A percentile compares a stretch with the other conserved stretches of the same genome.
Conservation (phyloP, 2,329 filamentous ascomycete species). For the Ramularia collo-cygni region DNA sequence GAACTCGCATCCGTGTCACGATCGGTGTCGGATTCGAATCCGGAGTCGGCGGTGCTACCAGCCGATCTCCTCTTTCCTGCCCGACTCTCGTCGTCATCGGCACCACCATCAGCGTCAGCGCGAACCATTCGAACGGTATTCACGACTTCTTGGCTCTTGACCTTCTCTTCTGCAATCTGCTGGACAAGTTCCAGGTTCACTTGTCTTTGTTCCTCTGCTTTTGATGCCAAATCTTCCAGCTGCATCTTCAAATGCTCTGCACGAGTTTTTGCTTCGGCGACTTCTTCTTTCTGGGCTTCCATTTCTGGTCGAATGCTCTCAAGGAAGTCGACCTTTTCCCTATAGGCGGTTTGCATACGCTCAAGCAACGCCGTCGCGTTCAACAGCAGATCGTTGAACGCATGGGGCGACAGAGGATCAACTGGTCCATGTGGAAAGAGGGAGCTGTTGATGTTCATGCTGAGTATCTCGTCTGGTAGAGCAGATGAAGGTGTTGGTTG, state of each 20-base stretch:
- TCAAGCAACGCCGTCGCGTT: constrained; percentile 51
- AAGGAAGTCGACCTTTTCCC: constrained; percentile 44
- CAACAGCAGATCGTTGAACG: constrained; percentile 50
- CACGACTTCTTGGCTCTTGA: constrained; percentile 29
- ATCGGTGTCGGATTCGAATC: constrained; percentile 44
- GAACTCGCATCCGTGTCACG: constrained; percentile 45
- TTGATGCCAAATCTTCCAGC: constrained; percentile 53
- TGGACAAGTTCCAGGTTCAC: constrained; percentile 47
- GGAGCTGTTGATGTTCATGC: constrained; percentile 47
- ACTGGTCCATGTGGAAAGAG: constrained; percentile 48
- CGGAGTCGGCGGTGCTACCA: constrained; percentile 45
- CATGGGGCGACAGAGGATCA: constrained; percentile 45
- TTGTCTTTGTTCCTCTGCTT: constrained; percentile 49
- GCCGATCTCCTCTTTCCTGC: constrained; percentile 24
- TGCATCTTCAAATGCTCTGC: constrained; percentile 54
- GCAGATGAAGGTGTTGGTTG: constrained; percentile 8
- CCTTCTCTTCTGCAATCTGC: constrained; percentile 42
- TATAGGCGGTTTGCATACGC: constrained; percentile 52
- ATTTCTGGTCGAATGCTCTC: constrained; percentile 48
- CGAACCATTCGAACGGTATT: constrained; percentile 18
- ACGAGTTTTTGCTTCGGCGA: constrained; percentile 53
- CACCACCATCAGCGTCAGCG: constrained; percentile 12
- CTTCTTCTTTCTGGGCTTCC: constrained; percentile 53
- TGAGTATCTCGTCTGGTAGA: constrained; percentile 45
- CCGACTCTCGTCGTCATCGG: constrained; percentile 16